Evolutionary conservation across 2,329 filamentous ascomycete genomes (phyloP).

Genomic region (Xylaria sp.): DNA sequence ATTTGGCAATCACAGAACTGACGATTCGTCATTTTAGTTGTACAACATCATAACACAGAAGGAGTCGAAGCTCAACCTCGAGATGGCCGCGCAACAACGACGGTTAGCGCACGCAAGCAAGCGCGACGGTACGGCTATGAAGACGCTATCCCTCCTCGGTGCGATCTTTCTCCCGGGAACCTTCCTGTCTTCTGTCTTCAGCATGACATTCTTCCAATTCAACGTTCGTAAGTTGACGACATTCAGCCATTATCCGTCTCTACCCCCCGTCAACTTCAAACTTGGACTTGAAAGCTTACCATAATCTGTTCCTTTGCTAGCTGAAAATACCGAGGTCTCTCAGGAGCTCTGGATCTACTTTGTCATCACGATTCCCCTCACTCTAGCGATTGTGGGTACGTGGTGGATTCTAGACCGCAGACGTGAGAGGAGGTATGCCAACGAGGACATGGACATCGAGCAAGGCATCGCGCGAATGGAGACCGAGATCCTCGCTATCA

Average conservation of each 20-base stretch:
- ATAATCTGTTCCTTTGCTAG: not conserved
- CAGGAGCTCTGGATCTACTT: slow-evolving; percentile 67
- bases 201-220: slow-evolving; percentile 72
- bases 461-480: slow-evolving; percentile 62
- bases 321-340: slow-evolving; percentile 52
- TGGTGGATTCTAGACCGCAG: slow-evolving; percentile 61
- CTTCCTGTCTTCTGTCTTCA: slow-evolving; percentile 66
- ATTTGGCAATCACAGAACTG: not conserved
- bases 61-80: slow-evolving; percentile 66
- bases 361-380: slow-evolving; percentile 63
- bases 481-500: slow-evolving; percentile 59
- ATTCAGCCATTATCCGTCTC: not conserved
- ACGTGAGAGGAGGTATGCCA: slow-evolving; percentile 54
- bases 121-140: slow-evolving; percentile 68
- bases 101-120: slow-evolving; percentile 65
- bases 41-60: slow-evolving; percentile 71
- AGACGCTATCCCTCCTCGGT: slow-evolving; percentile 67
- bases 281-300: slow-evolving; percentile 2
- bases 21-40: slow-evolving; percentile 48
- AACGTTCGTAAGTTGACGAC: slow-evolving; percentile 47
- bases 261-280: not conserved
- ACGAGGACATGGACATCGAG: slow-evolving; percentile 59
- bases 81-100: slow-evolving; percentile 66
- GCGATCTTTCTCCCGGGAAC: slow-evolving; percentile 68
- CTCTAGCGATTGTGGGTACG: slow-evolving; percentile 57